phyloP scores from a whole-genome alignment of 2,329 filamentous ascomycete genomes.

The Ophiostoma sp. region DNA sequence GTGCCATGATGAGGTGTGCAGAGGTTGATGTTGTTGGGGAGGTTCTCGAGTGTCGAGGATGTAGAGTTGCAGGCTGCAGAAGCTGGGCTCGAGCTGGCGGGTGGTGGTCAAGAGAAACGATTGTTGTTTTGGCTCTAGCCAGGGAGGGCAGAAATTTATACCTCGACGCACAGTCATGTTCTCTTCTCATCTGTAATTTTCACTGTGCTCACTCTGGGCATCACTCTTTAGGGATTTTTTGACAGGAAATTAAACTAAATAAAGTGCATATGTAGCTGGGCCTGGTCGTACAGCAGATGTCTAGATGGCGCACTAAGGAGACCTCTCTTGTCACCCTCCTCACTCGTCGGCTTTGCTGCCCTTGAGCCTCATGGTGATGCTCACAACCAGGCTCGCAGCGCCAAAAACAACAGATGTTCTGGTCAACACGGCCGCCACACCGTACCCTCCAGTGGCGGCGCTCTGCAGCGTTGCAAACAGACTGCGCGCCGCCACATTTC shows the following conservation, averaged over 20 bases:
- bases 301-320: too few species aligned
- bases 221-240: too few species aligned
- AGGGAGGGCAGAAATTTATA: not conserved
- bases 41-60: not conserved
- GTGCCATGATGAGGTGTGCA: not conserved
- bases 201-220: too few species aligned
- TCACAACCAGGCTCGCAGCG: not conserved
- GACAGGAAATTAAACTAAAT: too few species aligned
- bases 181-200: not conserved
- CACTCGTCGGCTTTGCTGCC: too few species aligned
- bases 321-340: too few species aligned
- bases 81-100: too few species aligned
- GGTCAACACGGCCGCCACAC: not conserved
- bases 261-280: too few species aligned
- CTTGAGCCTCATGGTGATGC: not conserved
- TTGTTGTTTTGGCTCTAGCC: too few species aligned
- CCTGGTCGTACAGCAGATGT: too few species aligned
- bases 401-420: not conserved
- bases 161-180: not conserved
- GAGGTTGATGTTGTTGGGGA: not conserved
- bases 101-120: too few species aligned
- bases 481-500: slow-evolving; percentile 29
- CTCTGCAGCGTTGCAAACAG: slow-evolving; percentile 35
- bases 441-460: not conserved
- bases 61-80: not conserved